Conservation (phyloP, 345 rosid species). For the Geranium rotundifolium region DNA sequence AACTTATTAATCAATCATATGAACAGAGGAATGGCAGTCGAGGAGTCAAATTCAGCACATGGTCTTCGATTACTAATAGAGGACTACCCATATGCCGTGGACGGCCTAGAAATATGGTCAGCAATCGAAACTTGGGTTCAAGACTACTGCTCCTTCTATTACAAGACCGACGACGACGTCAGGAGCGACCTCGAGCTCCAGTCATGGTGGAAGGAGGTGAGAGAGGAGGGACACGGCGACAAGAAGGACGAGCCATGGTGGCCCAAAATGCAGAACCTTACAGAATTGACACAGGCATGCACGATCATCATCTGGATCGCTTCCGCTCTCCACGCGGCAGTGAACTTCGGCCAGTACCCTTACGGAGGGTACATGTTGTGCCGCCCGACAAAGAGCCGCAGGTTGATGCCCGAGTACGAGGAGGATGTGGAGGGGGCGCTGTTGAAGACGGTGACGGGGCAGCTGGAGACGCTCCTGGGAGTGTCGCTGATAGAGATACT, state of each 20-base stretch:
- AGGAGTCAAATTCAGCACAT: constrained; percentile 6
- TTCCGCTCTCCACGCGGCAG: constrained; percentile 13
- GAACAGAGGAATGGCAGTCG: constrained; percentile 26
- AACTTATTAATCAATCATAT: too few species aligned
- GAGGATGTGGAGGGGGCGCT: constrained; percentile 5
- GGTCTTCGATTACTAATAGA: constrained; percentile 10
- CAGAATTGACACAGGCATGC: constrained; percentile 2
- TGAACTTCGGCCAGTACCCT: constrained; percentile 16
- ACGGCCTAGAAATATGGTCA: constrained; percentile 33
- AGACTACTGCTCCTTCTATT: constrained; percentile 26
- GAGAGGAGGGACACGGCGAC: constrained; percentile 36
- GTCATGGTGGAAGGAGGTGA: constrained; percentile 35
- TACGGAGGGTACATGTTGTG: constrained; percentile 11
- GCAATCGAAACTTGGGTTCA: constrained; percentile 30
- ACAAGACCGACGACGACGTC: constrained; percentile 14
- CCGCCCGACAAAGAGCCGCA: constrained; percentile 9
- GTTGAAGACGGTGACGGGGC: constrained; percentile 8
- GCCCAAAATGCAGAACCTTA: constrained; percentile 16
- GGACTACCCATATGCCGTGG: constrained; percentile 35
- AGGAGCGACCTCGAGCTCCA: constrained; percentile 26
- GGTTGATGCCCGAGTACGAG: constrained; percentile 6
- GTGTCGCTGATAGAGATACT: constrained; percentile 11
- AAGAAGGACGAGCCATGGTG: constrained; percentile 28
- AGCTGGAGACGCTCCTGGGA: constrained; percentile 9
- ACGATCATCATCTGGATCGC: constrained; percentile 11